Conservation (phyloP, 2,329 filamentous ascomycete species). For the Biscogniauxia mediterranea region DNA sequence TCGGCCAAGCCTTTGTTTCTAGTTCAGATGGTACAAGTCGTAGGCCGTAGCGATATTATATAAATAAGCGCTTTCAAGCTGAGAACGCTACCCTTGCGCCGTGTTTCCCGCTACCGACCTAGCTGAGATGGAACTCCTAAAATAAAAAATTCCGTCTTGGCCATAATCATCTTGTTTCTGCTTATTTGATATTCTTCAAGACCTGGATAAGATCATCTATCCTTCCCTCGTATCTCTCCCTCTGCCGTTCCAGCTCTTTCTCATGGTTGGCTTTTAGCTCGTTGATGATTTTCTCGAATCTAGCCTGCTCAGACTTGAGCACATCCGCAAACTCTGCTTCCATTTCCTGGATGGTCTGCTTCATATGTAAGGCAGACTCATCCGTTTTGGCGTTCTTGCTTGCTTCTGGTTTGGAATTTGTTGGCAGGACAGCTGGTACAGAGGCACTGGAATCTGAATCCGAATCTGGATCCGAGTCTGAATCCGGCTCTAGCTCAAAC, state of each 20-base stretch:
- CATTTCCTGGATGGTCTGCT: neutral
- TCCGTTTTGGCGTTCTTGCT: neutral
- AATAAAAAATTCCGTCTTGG: neutral
- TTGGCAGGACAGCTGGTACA: neutral
- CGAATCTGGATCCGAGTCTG: neutral
- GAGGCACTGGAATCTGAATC: neutral
- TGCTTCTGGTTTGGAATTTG: neutral
- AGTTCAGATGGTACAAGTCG: too few species aligned
- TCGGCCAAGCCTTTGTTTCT: too few species aligned
- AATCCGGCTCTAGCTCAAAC: neutral
- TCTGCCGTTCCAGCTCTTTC: neutral
- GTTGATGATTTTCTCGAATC: neutral
- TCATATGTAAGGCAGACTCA: neutral
- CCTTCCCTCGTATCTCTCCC: neutral
- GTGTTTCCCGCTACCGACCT: neutral
- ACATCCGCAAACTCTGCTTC: neutral
- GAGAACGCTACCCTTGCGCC: neutral
- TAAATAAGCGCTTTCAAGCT: neutral
- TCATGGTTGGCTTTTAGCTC: neutral
- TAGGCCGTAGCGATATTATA: too few species aligned
- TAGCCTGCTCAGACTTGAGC: neutral
- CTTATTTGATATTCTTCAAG: neutral
- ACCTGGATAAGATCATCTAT: constrained; percentile 1
- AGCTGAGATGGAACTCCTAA: neutral
- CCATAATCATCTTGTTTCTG: neutral